These are phyloP conservation scores for Paxillus involutus DNA, from an alignment of 768 basidiomycete genomes.

Conservation along the genomic window DNA sequence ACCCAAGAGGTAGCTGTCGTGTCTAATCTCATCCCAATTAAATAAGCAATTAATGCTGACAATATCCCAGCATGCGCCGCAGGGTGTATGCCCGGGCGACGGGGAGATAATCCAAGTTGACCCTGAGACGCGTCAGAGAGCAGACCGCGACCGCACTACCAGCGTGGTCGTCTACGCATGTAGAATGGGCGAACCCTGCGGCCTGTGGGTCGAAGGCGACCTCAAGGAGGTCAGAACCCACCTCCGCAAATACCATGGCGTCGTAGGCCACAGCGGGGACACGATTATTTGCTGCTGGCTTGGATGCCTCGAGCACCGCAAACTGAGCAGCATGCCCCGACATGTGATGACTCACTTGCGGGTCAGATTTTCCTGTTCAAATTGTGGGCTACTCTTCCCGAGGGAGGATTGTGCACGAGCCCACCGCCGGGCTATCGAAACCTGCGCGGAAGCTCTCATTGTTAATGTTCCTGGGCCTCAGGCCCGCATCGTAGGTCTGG, in stretches of 20 bases:
- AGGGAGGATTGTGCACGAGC: neutral
- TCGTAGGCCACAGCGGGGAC: neutral
- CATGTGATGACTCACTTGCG: slow-evolving; percentile 5
- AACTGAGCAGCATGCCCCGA: neutral
- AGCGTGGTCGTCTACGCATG: neutral
- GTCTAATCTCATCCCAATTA: too few species aligned
- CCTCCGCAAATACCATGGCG: slow-evolving; percentile 1
- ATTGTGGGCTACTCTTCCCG: neutral
- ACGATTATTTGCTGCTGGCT: neutral
- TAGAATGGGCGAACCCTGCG: neutral
- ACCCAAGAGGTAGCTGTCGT: too few species aligned
- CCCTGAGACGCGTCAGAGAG: neutral
- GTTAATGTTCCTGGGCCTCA: neutral
- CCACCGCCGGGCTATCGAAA: neutral
- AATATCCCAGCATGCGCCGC: too few species aligned
- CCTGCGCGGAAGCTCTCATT: neutral
- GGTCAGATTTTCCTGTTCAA: neutral
- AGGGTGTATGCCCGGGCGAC: neutral
- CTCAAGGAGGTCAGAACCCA: slow-evolving; percentile 1
- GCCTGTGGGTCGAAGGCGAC: slow-evolving; percentile 3
- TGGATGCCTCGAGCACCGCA: neutral
- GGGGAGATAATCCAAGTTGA: neutral
- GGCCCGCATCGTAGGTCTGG: neutral
- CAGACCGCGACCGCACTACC: neutral
- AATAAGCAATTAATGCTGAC: too few species aligned